Evolutionary conservation across 225 moss, liverwort and hornwort species (phyloP).

Genomic region (Lunularia cruciata): DNA sequence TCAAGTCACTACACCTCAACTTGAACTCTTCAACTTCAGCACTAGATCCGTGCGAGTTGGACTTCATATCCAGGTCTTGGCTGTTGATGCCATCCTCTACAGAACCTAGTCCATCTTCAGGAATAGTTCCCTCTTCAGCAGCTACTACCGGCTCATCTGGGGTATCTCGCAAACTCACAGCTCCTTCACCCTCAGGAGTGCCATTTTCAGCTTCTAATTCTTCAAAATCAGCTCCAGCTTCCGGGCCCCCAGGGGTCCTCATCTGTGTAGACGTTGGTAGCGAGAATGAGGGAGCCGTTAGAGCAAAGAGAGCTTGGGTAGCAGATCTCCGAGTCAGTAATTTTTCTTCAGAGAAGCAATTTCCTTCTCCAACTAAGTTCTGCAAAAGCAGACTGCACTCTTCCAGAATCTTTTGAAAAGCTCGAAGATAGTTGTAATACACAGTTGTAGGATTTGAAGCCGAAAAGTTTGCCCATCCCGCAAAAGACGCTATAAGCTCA

Average conservation of each 20-base stretch:
- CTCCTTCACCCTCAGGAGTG: constrained; percentile 41
- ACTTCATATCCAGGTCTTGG: constrained; percentile 27
- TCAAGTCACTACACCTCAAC: constrained; percentile 52
- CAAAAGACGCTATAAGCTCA: constrained; percentile 52
- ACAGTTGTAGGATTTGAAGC: constrained; percentile 33
- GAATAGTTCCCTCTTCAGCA: constrained; percentile 26
- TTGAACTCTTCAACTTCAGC: constrained; percentile 50
- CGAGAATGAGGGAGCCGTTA: constrained; percentile 39
- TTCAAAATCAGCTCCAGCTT: constrained; percentile 40
- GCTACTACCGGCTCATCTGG: constrained; percentile 42
- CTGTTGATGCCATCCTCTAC: constrained; percentile 30
- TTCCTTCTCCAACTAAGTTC: constrained; percentile 37
- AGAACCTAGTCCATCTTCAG: constrained; percentile 33
- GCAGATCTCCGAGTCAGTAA: constrained; percentile 8
- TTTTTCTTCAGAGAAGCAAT: constrained; percentile 26
- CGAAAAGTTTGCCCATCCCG: constrained; percentile 58
- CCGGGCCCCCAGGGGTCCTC: constrained; percentile 27
- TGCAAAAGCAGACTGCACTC: constrained; percentile 59
- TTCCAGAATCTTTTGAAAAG: constrained; percentile 65
- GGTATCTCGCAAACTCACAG: constrained; percentile 36
- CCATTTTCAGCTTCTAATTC: constrained; percentile 39
- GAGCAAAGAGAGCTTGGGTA: constrained; percentile 57
- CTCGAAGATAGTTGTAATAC: constrained; percentile 57
- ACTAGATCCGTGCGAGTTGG: constrained; percentile 20
- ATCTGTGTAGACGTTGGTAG: constrained; percentile 34